Base-by-base conservation (phyloP, 2,329 filamentous ascomycete species). In the Fusarium goolgardi region DNA sequence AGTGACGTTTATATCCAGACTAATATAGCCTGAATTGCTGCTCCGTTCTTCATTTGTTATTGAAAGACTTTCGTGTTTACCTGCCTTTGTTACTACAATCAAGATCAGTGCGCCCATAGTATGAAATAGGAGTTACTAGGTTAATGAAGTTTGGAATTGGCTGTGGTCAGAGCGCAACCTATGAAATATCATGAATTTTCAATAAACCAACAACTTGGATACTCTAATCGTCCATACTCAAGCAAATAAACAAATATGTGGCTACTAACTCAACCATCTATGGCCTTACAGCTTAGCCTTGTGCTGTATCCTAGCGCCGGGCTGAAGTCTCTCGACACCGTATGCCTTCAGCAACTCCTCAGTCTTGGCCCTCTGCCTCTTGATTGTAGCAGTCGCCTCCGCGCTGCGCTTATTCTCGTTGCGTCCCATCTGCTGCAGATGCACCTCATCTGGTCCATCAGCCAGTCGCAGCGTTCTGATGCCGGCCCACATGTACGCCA, bases 371-470 rank as follows among this genome's bases (percentile, higher is more conserved):
- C 83, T 85, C 82, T 95, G 92, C 75, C 80, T 82, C 71, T 84
- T 80, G 59, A 94, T 88, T 75, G 85, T 86, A 63, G 84, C 82
- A 43, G 89, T 83, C 46, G 89, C 85, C 70, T 85, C 86, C 68
- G 81, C 77, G 58, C 88, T 90, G 69, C 87, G 86, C 79, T 86
- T 91, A 78, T 93, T 94, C 85, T 96, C 92, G 71, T 93, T 93
- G 71, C 86, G 84, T 18, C 92, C 92, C 82, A 96, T 83, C 81
- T 96, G 92, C 78, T 92, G 84, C 70, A 94, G 80, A 79, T 96
- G 96, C 63, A 98, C 96, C 87, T 99, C 96, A 80, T 99, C 96
- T 0, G 96, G 96, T 0, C 96, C 96, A 80, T 99, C 96, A 1
- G 93, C 94, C 71, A 97, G 88, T 64, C 92, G 86, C 79, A 97